phyloP scores from a whole-genome alignment of 129 eudicot species.

The Calendula officinalis region DNA sequence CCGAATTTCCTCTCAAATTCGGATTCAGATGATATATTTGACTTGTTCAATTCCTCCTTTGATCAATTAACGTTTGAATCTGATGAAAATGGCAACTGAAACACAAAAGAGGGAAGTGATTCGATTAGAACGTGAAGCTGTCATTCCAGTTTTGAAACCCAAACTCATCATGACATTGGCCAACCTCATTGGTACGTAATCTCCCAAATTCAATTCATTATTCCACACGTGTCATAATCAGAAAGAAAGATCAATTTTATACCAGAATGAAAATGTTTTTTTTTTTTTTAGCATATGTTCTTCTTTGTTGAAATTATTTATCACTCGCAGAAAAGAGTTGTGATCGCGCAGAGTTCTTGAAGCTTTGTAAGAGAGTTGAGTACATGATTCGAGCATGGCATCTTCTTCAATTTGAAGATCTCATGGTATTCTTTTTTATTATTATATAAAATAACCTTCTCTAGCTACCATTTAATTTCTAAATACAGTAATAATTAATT shows the following conservation, averaged over 20 bases:
- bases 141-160: slow-evolving; percentile 85
- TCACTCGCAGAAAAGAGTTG: slow-evolving; percentile 55
- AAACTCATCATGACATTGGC: slow-evolving; percentile 77
- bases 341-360: slow-evolving; percentile 65
- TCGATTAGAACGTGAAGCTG: slow-evolving; percentile 81
- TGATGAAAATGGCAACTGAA: slow-evolving; percentile 7
- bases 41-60: too few species aligned
- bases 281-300: not conserved
- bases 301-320: not conserved
- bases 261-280: too few species aligned
- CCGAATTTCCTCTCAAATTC: too few species aligned
- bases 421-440: slow-evolving; percentile 55
- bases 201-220: too few species aligned
- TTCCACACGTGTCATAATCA: too few species aligned
- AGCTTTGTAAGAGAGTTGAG: slow-evolving; percentile 85
- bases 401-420: slow-evolving; percentile 80
- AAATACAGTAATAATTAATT: not conserved
- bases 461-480: too few species aligned
- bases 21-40: too few species aligned
- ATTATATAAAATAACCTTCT: too few species aligned
- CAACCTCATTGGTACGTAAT: slow-evolving; percentile 71
- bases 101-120: slow-evolving; percentile 52
- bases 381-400: slow-evolving; percentile 78
- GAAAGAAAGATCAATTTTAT: too few species aligned
- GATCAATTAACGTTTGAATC: not conserved